These are phyloP conservation scores for Daldinia caldariorum DNA, from an alignment of 495 filamentous ascomycete species.

Conservation along the genomic window DNA sequence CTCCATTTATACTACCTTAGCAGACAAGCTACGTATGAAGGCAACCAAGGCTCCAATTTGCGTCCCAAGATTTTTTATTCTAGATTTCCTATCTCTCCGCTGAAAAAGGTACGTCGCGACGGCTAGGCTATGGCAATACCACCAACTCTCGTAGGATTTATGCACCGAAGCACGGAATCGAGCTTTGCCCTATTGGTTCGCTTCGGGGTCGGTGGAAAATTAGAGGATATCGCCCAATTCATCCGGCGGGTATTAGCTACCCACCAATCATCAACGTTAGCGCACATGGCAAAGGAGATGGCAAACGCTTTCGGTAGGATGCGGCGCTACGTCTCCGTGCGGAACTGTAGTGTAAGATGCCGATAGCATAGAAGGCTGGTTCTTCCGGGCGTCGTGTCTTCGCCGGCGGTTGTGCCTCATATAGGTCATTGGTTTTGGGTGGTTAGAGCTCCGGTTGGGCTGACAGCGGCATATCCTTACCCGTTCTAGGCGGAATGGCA, in stretches of 20 bases:
- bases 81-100: constrained; percentile 10
- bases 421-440: background rate
- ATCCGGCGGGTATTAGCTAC: constrained; percentile 25
- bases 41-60: background rate
- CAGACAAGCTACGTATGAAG: background rate
- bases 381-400: background rate
- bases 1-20: constrained; percentile 10
- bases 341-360: background rate
- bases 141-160: constrained; percentile 30
- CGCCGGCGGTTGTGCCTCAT: background rate
- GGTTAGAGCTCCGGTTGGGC: background rate
- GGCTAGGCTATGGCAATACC: constrained; percentile 13
- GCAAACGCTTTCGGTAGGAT: constrained; percentile 3
- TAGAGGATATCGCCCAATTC: constrained; percentile 17
- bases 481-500: background rate
- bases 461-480: background rate
- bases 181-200: constrained; percentile 21
- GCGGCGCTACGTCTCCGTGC: background rate
- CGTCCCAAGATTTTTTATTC: constrained; percentile 8
- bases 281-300: background rate
- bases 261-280: constrained; percentile 11
- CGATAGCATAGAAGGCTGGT: background rate
- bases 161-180: constrained; percentile 25
- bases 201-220: constrained; percentile 6
- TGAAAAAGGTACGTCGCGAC: constrained; percentile 14